These are phyloP conservation scores for Lepiota subincarnata DNA, from an alignment of 768 basidiomycete species.

Conservation along the genomic window DNA sequence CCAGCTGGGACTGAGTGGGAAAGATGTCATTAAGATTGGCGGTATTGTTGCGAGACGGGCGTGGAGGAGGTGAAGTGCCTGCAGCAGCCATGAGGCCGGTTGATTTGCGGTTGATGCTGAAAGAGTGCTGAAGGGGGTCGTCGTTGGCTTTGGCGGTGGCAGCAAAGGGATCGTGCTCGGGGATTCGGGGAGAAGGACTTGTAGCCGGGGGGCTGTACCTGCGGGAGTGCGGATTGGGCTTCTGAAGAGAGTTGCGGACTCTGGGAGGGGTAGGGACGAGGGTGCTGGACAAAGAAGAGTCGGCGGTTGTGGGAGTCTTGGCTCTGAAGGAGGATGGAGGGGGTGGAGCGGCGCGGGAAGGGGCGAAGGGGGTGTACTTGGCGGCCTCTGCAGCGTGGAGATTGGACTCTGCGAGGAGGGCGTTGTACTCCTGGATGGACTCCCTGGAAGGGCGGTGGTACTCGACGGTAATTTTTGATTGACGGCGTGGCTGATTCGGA, in stretches of 20 bases:
- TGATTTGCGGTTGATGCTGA: slow-evolving; percentile 25
- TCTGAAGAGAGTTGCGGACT: slow-evolving; percentile 59
- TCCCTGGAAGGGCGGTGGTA: slow-evolving; percentile 72
- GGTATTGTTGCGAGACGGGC: slow-evolving; percentile 83
- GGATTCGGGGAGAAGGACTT: slow-evolving; percentile 30
- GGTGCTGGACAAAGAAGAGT: slow-evolving; percentile 24
- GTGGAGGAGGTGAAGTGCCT: slow-evolving; percentile 58
- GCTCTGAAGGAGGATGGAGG: slow-evolving; percentile 37
- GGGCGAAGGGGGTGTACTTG: slow-evolving; percentile 31
- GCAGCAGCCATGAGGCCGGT: slow-evolving; percentile 31
- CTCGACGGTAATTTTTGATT: slow-evolving; percentile 69
- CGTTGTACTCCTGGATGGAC: slow-evolving; percentile 74
- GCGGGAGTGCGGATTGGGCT: slow-evolving; percentile 47
- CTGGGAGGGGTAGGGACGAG: slow-evolving; percentile 25
- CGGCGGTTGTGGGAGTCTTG: slow-evolving; percentile 44
- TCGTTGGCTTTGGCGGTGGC: slow-evolving; percentile 29
- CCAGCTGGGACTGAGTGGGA: slow-evolving; percentile 35
- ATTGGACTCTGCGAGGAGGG: slow-evolving; percentile 61
- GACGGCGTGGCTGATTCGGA: slow-evolving; percentile 38
- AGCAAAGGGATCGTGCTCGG: slow-evolving; percentile 61
- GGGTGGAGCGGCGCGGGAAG: slow-evolving; percentile 37
- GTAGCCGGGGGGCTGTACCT: slow-evolving; percentile 48
- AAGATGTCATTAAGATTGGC: slow-evolving; percentile 76
- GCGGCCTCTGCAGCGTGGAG: slow-evolving; percentile 51
- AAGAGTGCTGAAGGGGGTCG: slow-evolving; percentile 19